Evolutionary conservation across 2,329 filamentous ascomycete genomes (phyloP), one percentile per base, ranked within the genome.

Genomic region (Trichophyton benhamiae): DNA sequence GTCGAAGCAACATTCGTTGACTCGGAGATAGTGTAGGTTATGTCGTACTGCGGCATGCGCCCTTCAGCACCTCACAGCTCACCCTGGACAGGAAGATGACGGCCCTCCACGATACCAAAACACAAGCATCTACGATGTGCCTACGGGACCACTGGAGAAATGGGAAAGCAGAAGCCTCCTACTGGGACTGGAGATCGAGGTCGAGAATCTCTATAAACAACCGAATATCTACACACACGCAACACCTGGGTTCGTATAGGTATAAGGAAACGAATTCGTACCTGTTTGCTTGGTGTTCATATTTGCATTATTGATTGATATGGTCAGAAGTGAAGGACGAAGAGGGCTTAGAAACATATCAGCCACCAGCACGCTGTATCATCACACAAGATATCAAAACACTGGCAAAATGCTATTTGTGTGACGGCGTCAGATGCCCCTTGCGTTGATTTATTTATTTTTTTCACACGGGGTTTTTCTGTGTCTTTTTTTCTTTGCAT

Each of bases 231-330:
- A 52, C 46, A 52, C 20, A 52, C 46, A 30, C 27, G 20, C 20
- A 27, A 52, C 22, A 27, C 22, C 20, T 27, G 22, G 46, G 8
- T 52, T 52, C 46, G 27, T 30, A 52, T 52, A 52, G 46, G 1
- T 27, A 11, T 27, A 27, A 52, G 46, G 20, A 52, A 52, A 52
- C 20, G 20, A 52, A 52, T 15, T 52, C 22, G 20, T 22, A 52
- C 46, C 46, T 25, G 22, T 27, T 38, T 27, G 15, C 27, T 27
- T 55, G 52, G 52, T 20, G 15, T 27, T 55, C 25, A 25, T 36
- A 36, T 36, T 55, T 55, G 52, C 52, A 55, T 55, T 55, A 55
- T 55, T 55, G 52, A 55, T 55, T 55, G 52, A 55, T 55, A 55
- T 55, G 52, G 52, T 55, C 52, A 36, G 52, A 36, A 36, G 27